phyloP scores from a whole-genome alignment of 1,284 basidiomycete species.

The Agroathelia rolfsii region DNA sequence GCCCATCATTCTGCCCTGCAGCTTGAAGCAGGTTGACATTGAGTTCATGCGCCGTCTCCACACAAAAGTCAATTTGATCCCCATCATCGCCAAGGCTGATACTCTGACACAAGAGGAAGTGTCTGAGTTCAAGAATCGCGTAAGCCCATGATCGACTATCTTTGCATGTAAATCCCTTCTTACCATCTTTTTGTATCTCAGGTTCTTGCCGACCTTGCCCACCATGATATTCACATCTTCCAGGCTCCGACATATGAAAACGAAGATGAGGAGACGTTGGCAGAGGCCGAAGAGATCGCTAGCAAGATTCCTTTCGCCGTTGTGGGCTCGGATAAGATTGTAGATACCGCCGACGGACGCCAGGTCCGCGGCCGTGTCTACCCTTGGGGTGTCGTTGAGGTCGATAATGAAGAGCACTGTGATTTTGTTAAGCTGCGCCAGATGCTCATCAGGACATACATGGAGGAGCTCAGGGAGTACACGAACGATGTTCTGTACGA shows the following conservation, averaged over 20 bases:
- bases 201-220: conserved; percentile 85
- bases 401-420: conserved; percentile 96
- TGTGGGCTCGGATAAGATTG: conserved; percentile 82
- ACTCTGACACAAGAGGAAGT: conserved; percentile 95
- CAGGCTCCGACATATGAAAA: conserved; percentile 92
- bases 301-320: conserved; percentile 97
- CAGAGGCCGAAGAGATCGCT: conserved; percentile 92
- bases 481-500: conserved; percentile 92
- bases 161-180: conserved; percentile 4
- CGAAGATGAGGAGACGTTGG: conserved; percentile 93
- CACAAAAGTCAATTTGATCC: conserved; percentile 94
- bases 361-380: conserved; percentile 87
- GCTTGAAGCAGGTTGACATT: conserved; percentile 92
- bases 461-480: conserved; percentile 95
- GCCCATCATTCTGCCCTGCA: conserved; percentile 21
- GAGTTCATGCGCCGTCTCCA: conserved; percentile 96
- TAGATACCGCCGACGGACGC: conserved; percentile 77
- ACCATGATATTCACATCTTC: conserved; percentile 95
- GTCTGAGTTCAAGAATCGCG: conserved; percentile 82
- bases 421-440: conserved; percentile 98
- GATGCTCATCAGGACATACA: conserved; percentile 96
- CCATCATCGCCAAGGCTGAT: conserved; percentile 93
- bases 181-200: conserved; percentile 21
- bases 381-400: conserved; percentile 96
- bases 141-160: conserved; percentile 25